Evolutionary conservation across 2,329 filamentous ascomycete species (phyloP), one percentile per base, ranked within the genome.

Genomic region (Orbilia quercus): DNA sequence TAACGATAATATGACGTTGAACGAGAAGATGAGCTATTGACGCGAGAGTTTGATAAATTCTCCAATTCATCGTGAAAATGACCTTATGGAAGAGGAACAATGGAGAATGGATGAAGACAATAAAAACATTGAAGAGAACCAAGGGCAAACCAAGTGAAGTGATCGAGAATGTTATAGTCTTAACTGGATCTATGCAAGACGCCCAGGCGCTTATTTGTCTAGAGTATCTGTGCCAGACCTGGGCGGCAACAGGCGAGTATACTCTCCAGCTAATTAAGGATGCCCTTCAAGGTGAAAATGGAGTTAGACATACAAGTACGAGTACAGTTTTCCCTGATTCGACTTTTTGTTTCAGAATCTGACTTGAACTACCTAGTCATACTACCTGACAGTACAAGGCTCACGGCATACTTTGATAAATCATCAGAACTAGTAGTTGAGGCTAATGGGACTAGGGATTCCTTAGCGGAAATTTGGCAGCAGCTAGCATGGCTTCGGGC

Each of bases 401-500:
- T 51, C 14, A 57, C 14, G 2, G 51, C 40, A 18, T 36, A 34
- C 2, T 16, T 44, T 4, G 38, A 45, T n/a, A n/a, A n/a, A 4
- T 20, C 16, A 45, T 31, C 65, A 3, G 22, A 38, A 7, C 31
- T 74, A 20, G 50, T 48, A 6, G 55, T 65, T 38, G 11, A 50
- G 7, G 62, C 36, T 42, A 1, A 9, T 1, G 75, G 74, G 1
- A 63, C 48, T 1, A 53, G n/a, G 34, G 36, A 64, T 28, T 71
- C 64, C 1, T 44, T 81, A 18, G 78, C 77, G 12, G 80, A 81
- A 58, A 71, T 80, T 50, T 80, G 78, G 6, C 76, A 81, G 65
- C 78, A 80, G 63, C 48, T 82, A 42, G 78, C 79, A 28, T 82
- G 80, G 80, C 73, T 81, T 2, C 77, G 76, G 28, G 77, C 79